Evolutionary conservation across 345 rosid genomes (phyloP), one percentile per base, ranked within the genome.

Genomic region (Mercurialis annua): DNA sequence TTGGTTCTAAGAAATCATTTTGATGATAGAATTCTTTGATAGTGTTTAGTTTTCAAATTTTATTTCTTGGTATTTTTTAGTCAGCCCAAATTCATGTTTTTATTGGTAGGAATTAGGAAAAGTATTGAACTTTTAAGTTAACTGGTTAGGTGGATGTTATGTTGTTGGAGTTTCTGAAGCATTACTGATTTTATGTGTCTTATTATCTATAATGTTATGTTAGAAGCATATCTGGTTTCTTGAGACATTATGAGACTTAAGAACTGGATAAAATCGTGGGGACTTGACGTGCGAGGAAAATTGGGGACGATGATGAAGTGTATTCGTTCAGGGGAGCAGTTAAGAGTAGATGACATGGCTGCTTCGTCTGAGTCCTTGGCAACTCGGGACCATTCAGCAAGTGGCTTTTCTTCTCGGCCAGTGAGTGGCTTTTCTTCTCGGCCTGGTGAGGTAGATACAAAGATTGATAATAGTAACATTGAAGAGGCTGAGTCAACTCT

Each of bases 401-500:
- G 92, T 81, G 90, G 88, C 26, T 85, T 70, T 81, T 85, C 93
- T 1, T 84, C 90, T 70, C 77, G 87, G 57, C 77, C 88, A 57
- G 88, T n/a, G n/a, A 83, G 92, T 81, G 90, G 88, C 26, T 85
- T 70, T 81, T 85, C 93, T 1, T 84, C 90, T 70, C 77, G 87
- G 57, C 77, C 88, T 60, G 88, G 81, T 53, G 93, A 85, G 58
- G 57, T 70, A 48, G 93, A 85, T 43, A 7, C 78, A 42, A 88
- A 84, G 81, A 70, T 78, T 65, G 93, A 88, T 53, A 82, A 76
- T 57, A 88, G 88, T 71, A 88, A 85, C 75, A 88, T 88, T 54
- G 93, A 88, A 73, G 90, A 88, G 80, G 93, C 93, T 0, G 93
- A 88, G 76, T 88, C 87, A 40, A 79, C 90, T 66, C 90, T 88